phyloP scores from a whole-genome alignment of 2,329 filamentous ascomycete genomes.

The Aureobasidium musti region DNA sequence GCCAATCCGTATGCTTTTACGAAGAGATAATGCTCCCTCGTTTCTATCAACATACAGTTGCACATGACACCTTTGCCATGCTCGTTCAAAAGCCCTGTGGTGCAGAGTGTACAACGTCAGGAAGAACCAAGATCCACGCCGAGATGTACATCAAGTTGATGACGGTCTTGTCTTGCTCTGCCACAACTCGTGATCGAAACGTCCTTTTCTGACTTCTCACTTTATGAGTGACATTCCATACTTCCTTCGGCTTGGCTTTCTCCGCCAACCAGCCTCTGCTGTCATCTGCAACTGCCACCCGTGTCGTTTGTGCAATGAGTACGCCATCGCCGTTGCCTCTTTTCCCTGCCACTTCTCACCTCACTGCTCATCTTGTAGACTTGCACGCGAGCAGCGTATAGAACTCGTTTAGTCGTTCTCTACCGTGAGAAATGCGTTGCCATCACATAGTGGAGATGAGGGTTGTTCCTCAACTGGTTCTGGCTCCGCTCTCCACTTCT shows the following conservation, averaged over 20 bases:
- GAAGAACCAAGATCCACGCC: not conserved
- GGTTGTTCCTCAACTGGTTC: constrained; percentile 3
- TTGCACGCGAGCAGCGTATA: not conserved
- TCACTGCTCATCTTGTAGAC: not conserved
- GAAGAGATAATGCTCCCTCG: not conserved
- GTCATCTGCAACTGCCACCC: not conserved
- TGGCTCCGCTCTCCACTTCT: constrained; percentile 26
- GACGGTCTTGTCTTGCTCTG: constrained; percentile 11
- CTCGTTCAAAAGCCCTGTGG: not conserved
- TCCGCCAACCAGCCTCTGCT: not conserved
- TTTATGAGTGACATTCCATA: not conserved
- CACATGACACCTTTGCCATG: not conserved
- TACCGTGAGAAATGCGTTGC: not conserved
- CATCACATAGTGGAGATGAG: constrained; percentile 4
- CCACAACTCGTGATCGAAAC: not conserved
- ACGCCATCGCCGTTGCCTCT: not conserved
- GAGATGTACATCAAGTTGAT: not conserved
- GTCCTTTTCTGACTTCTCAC: not conserved
- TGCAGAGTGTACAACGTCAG: not conserved
- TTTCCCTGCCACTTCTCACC: not conserved
- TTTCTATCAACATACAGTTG: not conserved
- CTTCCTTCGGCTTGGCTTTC: constrained; percentile 9
- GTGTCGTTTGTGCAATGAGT: not conserved
- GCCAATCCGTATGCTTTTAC: not conserved
- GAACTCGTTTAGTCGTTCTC: not conserved